Evolutionary conservation across 2,329 filamentous ascomycete species (phyloP), one percentile per base, ranked within the genome.

Genomic region (Mycosphaerella sp.): DNA sequence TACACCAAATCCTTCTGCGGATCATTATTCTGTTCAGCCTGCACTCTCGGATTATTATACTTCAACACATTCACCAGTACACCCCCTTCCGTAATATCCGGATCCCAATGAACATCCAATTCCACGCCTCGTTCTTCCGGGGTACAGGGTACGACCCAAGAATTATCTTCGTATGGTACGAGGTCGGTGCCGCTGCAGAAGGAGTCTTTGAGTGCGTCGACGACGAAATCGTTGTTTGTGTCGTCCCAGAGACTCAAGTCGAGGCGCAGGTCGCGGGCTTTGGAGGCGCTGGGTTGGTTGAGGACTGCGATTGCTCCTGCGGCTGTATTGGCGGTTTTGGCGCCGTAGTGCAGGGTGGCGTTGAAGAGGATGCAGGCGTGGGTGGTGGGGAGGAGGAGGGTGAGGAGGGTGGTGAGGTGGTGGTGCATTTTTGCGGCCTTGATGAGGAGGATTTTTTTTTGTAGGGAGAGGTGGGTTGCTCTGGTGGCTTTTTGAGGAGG

Each of bases 321-420:
- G 9, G 56, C 56, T 10, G 41, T 48, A 8, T 12, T 39, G 46
- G 56, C 56, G 1, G 26, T 17, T 9, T 49, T 42, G 21, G 56
- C 32, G 17, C 56, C 56, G 14, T 48, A 11, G 50, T 56, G 53
- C 32, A 59, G 56, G 38, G 53, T 56, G 34, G 53, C 56, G 42
- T 59, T 59, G 56, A 59, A 59, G 38, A 47, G 46, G 50, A 59
- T 42, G 53, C 56, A 59, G 43, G 46, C 56, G 1, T 48, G 31
- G 1, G 51, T 43, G 17, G 53, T 54, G 9, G 53, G 56, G 9
- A 56, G 38, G n/a, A 41, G 52, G 6, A 50, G 17, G 6, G 53
- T 17, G 21, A 53, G 36, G 17, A 56, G 34, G 45, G 34, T 38
- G 47, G 42, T 17, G 34, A 36, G 34, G 34, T 4, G 12, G 34